Base-by-base conservation (phyloP, 2,329 filamentous ascomycete genomes). In the Fusarium ramigenum region DNA sequence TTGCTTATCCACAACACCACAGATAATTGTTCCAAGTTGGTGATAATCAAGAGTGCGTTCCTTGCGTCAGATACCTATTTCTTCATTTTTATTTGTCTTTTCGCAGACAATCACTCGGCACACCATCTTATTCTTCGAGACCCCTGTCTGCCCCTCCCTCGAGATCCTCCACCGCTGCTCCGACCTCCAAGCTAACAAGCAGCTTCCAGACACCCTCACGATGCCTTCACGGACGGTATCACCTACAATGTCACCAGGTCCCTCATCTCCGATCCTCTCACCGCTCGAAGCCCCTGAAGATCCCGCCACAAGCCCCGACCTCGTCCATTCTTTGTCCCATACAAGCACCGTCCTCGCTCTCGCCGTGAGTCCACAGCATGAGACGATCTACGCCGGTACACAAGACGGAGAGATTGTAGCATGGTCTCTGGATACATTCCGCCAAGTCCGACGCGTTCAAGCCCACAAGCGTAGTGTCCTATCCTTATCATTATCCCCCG, bases 401-500 rank as follows among this genome's bases (percentile, higher is more conserved):
- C 95, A 98, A 80, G 93, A 94, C 72, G 96, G 96, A 69, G 94
- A 98, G 84, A 97, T 99, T 69, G 87, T 97, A 50, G 92, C 95
- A 49, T 99, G 95, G 93, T 95, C 93, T 7, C 88, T 99, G 49
- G 91, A 92, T 75, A 97, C 94, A 12, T 99, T 95, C 80, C 92
- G 97, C 81, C 91, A 93, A 57, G 89, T 93, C 34, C 87, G 89
- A 46, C 92, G 92, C 34, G 90, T 98, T 25, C 93, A 96, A 80
- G 96, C 94, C 9, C 96, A 99, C 84, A 93, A 94, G 79, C 93
- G 96, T 62, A 97, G 94, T 79, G 93, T 99, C 28, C 90, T 99
- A 53, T 94, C 92, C 64, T 87, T 99, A 7, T 93, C 91, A 79
- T 87, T 99, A 32, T 95, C 93, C 14, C 87, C 91, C 58, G 92